Percentiles rank a stretch among this genome's conserved stretches.
phyloP scores from a whole-genome alignment of 2,329 filamentous ascomycete species.

The Xylogone sp. region DNA sequence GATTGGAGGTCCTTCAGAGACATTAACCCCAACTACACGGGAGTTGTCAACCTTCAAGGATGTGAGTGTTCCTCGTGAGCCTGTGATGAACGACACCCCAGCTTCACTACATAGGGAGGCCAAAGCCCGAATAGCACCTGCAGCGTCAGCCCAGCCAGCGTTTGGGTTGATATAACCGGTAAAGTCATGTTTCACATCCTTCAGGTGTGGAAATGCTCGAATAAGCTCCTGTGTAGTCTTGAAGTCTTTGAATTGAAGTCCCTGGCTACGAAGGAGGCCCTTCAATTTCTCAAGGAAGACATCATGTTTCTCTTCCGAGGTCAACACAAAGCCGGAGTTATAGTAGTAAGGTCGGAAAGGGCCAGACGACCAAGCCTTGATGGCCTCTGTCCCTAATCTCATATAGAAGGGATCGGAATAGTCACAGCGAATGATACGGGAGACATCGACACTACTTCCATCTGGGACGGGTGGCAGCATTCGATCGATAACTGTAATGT shows the following conservation, averaged over 20 bases:
- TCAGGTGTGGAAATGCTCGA: not conserved
- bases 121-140: conserved; percentile 63
- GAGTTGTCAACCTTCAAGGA: conserved; percentile 26
- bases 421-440: not conserved
- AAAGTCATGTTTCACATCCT: not conserved
- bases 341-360: conserved; percentile 1
- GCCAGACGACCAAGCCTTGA: not conserved
- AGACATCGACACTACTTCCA: conserved; percentile 6
- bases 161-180: conserved; percentile 67
- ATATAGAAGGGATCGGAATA: conserved; percentile 1
- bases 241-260: not conserved
- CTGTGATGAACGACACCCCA: conserved; percentile 49
- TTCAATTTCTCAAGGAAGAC: not conserved
- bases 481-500: conserved; percentile 5
- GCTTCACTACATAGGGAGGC: conserved; percentile 25
- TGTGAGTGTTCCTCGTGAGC: conserved; percentile 12
- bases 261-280: not conserved
- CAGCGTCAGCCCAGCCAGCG: conserved; percentile 80
- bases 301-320: not conserved
- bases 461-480: conserved; percentile 9
- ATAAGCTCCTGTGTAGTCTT: not conserved
- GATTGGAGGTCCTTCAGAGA: conserved; percentile 46
- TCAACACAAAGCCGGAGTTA: not conserved
- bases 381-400: not conserved
- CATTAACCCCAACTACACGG: conserved; percentile 51